A percentile compares a stretch with the other conserved stretches of the same genome.
Conservation (phyloP, 805 yeast species). For the Ogataea saltuana region DNA sequence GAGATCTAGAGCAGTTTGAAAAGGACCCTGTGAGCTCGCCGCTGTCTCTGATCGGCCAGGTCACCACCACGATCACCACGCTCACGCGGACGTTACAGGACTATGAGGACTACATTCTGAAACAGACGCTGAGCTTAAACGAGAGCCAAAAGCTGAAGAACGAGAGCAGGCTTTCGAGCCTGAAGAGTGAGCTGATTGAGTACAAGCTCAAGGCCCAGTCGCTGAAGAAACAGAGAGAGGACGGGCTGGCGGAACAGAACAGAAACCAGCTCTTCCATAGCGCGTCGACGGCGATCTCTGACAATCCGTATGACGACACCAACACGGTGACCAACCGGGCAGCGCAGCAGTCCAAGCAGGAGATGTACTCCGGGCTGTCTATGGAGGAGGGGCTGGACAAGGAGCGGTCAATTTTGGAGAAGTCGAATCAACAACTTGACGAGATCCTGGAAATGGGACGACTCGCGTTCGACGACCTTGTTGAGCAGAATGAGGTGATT, state of each 20-base stretch:
- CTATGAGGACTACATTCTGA: slow-evolving; percentile 42
- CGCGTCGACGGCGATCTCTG: slow-evolving; percentile 35
- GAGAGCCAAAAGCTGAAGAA: slow-evolving; percentile 57
- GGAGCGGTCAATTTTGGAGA: slow-evolving; percentile 61
- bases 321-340: slow-evolving; percentile 24
- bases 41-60: slow-evolving; percentile 59
- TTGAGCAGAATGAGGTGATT: slow-evolving; percentile 78
- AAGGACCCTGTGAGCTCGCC: slow-evolving; percentile 68
- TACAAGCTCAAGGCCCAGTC: slow-evolving; percentile 51
- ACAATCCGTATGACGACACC: slow-evolving; percentile 50
- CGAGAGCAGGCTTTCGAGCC: slow-evolving; percentile 58
- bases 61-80: slow-evolving; percentile 77
- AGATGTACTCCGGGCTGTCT: slow-evolving; percentile 31
- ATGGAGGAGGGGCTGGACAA: slow-evolving; percentile 66
- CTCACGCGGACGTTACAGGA: slow-evolving; percentile 69
- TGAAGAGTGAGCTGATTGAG: slow-evolving; percentile 49
- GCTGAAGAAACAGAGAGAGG: slow-evolving; percentile 59
- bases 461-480: slow-evolving; percentile 78
- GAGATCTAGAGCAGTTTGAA: slow-evolving; percentile 69
- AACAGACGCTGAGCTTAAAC: slow-evolving; percentile 51
- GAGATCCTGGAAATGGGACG: slow-evolving; percentile 89
- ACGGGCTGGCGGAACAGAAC: slow-evolving; percentile 44
- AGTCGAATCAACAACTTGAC: slow-evolving; percentile 82
- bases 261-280: slow-evolving; percentile 51
- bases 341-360: slow-evolving; percentile 20